A percentile compares a stretch with the other conserved stretches of the same genome.
These are phyloP conservation scores for Microsporum ferrugineum DNA, from an alignment of 2,329 filamentous ascomycete genomes.

Conservation along the genomic window DNA sequence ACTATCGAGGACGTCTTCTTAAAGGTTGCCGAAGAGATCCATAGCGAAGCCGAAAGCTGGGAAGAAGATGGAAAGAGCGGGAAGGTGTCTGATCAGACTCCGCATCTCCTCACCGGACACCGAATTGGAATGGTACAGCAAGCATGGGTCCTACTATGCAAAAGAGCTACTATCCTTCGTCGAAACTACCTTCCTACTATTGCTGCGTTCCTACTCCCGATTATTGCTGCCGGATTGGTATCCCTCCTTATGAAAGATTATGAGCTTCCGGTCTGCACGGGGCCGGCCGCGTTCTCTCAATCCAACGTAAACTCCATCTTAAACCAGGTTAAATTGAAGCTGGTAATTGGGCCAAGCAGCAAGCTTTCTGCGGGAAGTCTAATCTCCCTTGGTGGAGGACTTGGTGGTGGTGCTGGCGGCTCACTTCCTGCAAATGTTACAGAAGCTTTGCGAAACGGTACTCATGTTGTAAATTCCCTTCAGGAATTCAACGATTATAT, in stretches of 20 bases:
- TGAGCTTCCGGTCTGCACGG: slow-evolving; percentile 42
- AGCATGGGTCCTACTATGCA: slow-evolving; percentile 61
- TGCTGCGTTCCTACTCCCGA: slow-evolving; percentile 63
- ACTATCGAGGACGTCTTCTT: slow-evolving; percentile 91
- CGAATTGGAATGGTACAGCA: slow-evolving; percentile 60
- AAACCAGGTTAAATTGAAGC: slow-evolving; percentile 21
- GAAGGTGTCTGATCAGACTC: slow-evolving; percentile 13
- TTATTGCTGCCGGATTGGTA: slow-evolving; percentile 67
- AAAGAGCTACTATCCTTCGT: slow-evolving; percentile 65
- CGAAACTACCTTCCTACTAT: slow-evolving; percentile 67
- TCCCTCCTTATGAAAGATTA: slow-evolving; percentile 60
- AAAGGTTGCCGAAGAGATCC: slow-evolving; percentile 69
- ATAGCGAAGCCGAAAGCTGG: slow-evolving; percentile 15
- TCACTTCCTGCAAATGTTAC: slow-evolving; percentile 4
- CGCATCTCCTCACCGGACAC: slow-evolving; percentile 52
- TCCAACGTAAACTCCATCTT: slow-evolving; percentile 18
- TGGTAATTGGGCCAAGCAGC: slow-evolving; percentile 29
- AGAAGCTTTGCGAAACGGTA: slow-evolving; percentile 1
- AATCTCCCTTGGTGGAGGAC: slow-evolving; percentile 14
- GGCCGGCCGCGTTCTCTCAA: slow-evolving; percentile 30
- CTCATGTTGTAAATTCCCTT: slow-evolving; percentile 46
- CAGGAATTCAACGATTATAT: slow-evolving; percentile 59
- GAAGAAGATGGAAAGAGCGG: slow-evolving; percentile 12
- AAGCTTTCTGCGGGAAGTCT: slow-evolving; percentile 20
- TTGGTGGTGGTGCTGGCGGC: background rate